Percentiles rank a stretch among this genome's conserved stretches.
These are phyloP conservation scores for Fusarium compactum DNA, from an alignment of 2,329 filamentous ascomycete species.

Conservation along the genomic window DNA sequence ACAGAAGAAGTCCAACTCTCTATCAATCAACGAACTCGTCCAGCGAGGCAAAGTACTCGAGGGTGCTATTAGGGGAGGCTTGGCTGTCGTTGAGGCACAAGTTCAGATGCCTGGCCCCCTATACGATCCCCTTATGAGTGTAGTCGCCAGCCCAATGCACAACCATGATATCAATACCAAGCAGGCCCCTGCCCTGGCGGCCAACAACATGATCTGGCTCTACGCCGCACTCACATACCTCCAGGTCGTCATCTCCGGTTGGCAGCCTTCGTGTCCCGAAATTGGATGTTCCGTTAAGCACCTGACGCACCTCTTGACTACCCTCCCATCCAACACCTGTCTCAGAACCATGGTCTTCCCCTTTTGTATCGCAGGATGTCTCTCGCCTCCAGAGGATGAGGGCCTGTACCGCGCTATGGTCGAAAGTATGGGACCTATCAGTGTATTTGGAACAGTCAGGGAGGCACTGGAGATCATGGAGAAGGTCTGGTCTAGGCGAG, in stretches of 20 bases:
- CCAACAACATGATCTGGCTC: constrained; percentile 60
- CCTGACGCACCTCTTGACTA: constrained; percentile 52
- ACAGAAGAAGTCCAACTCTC: constrained; percentile 55
- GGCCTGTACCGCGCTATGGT: constrained; percentile 57
- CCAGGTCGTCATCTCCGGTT: constrained; percentile 62
- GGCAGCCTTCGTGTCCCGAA: constrained; percentile 61
- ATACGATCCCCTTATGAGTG: constrained; percentile 18
- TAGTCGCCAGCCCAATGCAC: constrained; percentile 41
- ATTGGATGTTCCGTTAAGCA: constrained; percentile 52
- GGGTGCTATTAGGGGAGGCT: constrained; percentile 51
- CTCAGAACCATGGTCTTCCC: constrained; percentile 57
- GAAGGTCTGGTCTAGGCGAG: constrained; percentile 58
- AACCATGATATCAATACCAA: constrained; percentile 40
- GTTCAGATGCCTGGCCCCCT: neutral
- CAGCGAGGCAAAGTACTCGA: constrained; percentile 58
- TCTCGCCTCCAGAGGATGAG: constrained; percentile 56
- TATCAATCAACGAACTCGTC: constrained; percentile 61
- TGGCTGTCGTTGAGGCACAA: constrained; percentile 49
- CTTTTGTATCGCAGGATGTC: constrained; percentile 57
- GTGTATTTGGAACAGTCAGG: constrained; percentile 60
- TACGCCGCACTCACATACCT: constrained; percentile 62
- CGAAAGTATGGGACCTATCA: constrained; percentile 56
- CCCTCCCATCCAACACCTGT: constrained; percentile 49
- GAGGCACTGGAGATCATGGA: constrained; percentile 61
- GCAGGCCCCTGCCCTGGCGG: constrained; percentile 41